Evolutionary conservation across 495 filamentous ascomycete genomes (phyloP).

Genomic region (Aspergillus cavernicola): DNA sequence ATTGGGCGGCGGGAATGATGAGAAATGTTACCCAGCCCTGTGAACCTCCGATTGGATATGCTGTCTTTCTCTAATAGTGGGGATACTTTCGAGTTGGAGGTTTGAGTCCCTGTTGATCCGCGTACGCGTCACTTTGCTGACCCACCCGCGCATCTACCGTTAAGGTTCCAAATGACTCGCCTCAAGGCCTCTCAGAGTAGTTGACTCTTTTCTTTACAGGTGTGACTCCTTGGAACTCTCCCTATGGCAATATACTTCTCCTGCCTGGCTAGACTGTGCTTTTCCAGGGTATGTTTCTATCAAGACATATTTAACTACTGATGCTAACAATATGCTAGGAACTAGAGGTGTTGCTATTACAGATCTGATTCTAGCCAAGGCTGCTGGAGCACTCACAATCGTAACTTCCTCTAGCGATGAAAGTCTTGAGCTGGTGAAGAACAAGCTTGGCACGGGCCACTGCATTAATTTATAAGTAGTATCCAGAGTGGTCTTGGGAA

Average conservation of each 20-base stretch:
- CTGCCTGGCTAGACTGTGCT: conserved; percentile 61
- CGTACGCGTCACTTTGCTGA: no score
- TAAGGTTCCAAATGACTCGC: conserved; percentile 53
- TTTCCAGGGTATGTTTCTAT: conserved; percentile 51
- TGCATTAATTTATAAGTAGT: conserved; percentile 59
- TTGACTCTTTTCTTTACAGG: conserved; percentile 55
- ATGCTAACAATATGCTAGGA: conserved; percentile 21
- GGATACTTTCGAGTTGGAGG: no score
- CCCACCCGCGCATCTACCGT: no score
- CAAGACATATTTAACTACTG: background rate
- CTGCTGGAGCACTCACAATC: conserved; percentile 63
- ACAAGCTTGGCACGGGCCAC: conserved; percentile 39
- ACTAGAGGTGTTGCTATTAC: conserved; percentile 73
- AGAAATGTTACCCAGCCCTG: no score
- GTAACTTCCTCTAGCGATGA: conserved; percentile 62
- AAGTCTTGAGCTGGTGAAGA: conserved; percentile 59
- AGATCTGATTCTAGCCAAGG: conserved; percentile 69
- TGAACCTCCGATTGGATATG: no score
- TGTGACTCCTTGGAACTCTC: conserved; percentile 70
- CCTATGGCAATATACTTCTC: conserved; percentile 56
- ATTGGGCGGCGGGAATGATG: no score
- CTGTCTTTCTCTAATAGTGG: no score
- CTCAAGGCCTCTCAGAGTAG: conserved; percentile 49
- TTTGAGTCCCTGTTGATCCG: no score
- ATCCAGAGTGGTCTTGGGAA: conserved; percentile 59